Evolutionary conservation across 2,329 filamentous ascomycete genomes (phyloP), one percentile per base, ranked within the genome.

Genomic region (Ascochyta koolunga): DNA sequence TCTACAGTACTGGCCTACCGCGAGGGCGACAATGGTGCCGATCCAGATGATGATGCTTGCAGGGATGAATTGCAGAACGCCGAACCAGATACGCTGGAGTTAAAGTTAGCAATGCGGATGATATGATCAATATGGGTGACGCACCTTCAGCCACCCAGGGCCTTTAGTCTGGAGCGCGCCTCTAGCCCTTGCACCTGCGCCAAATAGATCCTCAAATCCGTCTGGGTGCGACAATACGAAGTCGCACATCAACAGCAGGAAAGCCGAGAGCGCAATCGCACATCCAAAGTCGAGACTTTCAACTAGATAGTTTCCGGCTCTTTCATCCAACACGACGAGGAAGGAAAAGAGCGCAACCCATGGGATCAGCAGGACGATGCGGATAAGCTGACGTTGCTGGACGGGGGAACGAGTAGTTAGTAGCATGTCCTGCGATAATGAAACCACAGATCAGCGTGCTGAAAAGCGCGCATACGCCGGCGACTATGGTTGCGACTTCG

Each of bases 211-310:
- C 9, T 73, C 66, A 27, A 69, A 71, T 1, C 70, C 68, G 18
- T 59, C 62, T 0, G 48, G 54, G 45, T 68, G 61, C 9, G 57
- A 54, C 10, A 73, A 56, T 0, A 73, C 59, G 25, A 62, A 67
- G 42, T 73, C 66, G 60, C 70, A 72, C 53, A 71, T 64, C n/a
- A 71, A 45, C 19, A 73, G 54, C 35, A 72, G 37, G 45, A 72
- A 71, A 0, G 65, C 57, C 3, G 64, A 65, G 3, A 72, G 53
- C 8, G 69, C 69, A 29, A 72, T 64, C 8, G 68, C 56, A 39
- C 65, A 69, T 16, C 69, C 69, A 37, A 69, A 62, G 35, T 71
- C 68, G 9, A 65, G 59, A 8, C 59, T 60, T 33, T 54, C 50
- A 8, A 50, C 49, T 2, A 69, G 46, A 22, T 70, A 71, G 4